Evolutionary conservation across 495 filamentous ascomycete genomes (phyloP), one percentile per base, ranked within the genome.

Genomic region (Thermochaetoides thermophila): DNA sequence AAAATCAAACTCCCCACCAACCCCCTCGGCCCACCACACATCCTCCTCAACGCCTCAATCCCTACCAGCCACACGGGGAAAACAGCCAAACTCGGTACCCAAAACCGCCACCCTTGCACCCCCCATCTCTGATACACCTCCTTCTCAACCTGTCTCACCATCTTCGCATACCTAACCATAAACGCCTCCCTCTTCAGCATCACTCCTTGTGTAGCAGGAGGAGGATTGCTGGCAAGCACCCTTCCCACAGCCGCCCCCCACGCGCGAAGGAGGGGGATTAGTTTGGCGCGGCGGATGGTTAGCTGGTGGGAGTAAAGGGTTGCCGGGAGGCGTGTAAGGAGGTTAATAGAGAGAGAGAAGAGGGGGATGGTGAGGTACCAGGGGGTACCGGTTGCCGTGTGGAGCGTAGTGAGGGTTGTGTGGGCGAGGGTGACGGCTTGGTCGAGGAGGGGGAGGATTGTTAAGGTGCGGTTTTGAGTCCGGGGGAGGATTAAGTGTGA

Each of bases 331-430:
- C 73, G 70, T 43, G 78, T 47, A 20, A 59, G 31, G 19, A 65
- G 58, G 34, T 75, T 74, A 30, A 87, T 56, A 29, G 69, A 23
- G 3, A 84, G 33, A 1, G 82, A 78, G 1, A 79, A 63, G 34
- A 81, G 60, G 0, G 84, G 84, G 33, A 93, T 69, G 17, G 73
- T 66, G 7, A 69, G 44, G 29, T 53, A 73, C 84, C 84, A 92
- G 39, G 83, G 70, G 3, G 79, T 64, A 28, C 62, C 58, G 17
- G 68, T 70, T 42, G 59, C 10, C 19, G 47, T 43, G 50, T 89
- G 84, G 2, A 86, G 44, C 27, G 54, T 44, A n/a, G 74, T 57
- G 31, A 89, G 57, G 27, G 76, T 45, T 31, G 55, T 45, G 20
- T 75, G 63, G 12, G 78, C 66, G 38, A 55, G 44, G 21, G 65